These are phyloP conservation scores for Kewa caespitosa DNA, from an alignment of 179 eudicot genomes.

Conservation along the genomic window DNA sequence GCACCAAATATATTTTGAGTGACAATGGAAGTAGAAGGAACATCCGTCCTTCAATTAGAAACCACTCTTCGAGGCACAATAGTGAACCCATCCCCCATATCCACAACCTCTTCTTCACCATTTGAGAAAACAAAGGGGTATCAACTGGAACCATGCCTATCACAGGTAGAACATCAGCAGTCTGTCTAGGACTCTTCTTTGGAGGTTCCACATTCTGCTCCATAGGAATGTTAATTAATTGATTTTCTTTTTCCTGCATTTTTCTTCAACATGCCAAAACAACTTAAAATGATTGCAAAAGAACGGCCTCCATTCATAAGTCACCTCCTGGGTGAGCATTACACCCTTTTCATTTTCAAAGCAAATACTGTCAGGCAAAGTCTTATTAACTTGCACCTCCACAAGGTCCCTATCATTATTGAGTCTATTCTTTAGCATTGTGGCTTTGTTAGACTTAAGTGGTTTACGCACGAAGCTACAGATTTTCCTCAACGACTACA, in stretches of 20 bases:
- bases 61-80: no score
- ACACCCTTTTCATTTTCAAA: background rate
- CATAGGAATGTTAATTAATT: background rate
- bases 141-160: no score
- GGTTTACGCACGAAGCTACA: background rate
- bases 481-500: background rate
- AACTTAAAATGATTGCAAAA: background rate
- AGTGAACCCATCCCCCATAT: no score
- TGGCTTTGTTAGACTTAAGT: background rate
- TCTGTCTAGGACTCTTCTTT: background rate
- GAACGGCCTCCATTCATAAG: background rate
- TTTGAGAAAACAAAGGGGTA: no score
- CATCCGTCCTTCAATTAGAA: no score
- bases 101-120: no score
- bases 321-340: background rate
- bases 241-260: background rate
- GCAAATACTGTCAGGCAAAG: background rate
- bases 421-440: background rate
- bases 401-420: background rate
- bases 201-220: background rate
- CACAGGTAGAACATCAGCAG: no score
- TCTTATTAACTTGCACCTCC: background rate
- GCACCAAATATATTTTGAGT: no score
- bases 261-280: background rate
- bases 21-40: no score